Conservation (phyloP, 2,329 filamentous ascomycete genomes). For the Stagonosporopsis cucurbitacearum region DNA sequence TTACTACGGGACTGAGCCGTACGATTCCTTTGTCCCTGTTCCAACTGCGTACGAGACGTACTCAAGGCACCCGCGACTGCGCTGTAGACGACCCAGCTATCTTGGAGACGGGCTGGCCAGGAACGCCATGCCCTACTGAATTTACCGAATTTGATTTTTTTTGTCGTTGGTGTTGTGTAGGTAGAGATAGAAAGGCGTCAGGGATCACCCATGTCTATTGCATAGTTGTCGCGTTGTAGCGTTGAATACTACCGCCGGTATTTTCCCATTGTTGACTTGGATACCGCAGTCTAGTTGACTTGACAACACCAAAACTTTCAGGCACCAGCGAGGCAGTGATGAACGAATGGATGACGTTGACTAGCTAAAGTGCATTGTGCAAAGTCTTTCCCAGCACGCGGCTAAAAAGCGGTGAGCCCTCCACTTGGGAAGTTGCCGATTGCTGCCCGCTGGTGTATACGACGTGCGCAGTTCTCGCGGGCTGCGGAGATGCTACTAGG, state of each 20-base stretch:
- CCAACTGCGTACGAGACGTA: slow-evolving; percentile 23
- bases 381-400: background rate
- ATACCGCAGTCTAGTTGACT: slow-evolving; percentile 13
- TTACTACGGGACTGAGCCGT: slow-evolving; percentile 32
- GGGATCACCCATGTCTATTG: slow-evolving; percentile 15
- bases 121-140: slow-evolving; percentile 24
- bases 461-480: background rate
- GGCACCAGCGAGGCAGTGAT: slow-evolving; percentile 3
- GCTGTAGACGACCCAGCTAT: slow-evolving; percentile 35
- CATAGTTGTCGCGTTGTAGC: slow-evolving; percentile 22
- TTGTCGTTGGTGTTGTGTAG: slow-evolving; percentile 2
- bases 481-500: slow-evolving; percentile 7
- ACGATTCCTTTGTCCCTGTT: slow-evolving; percentile 38
- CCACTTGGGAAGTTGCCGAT: slow-evolving; percentile 1
- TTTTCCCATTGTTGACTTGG: slow-evolving; percentile 21
- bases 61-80: slow-evolving; percentile 24
- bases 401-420: slow-evolving; percentile 17
- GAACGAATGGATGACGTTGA: slow-evolving; percentile 3
- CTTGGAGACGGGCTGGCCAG: slow-evolving; percentile 23
- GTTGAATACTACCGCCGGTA: slow-evolving; percentile 9
- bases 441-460: slow-evolving; percentile 9
- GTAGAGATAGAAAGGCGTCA: slow-evolving; percentile 12
- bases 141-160: slow-evolving; percentile 2
- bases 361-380: background rate
- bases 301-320: slow-evolving; percentile 18